These are phyloP conservation scores for Eucalyptus guilfoylei DNA, from an alignment of 345 rosid genomes.

Conservation along the genomic window DNA sequence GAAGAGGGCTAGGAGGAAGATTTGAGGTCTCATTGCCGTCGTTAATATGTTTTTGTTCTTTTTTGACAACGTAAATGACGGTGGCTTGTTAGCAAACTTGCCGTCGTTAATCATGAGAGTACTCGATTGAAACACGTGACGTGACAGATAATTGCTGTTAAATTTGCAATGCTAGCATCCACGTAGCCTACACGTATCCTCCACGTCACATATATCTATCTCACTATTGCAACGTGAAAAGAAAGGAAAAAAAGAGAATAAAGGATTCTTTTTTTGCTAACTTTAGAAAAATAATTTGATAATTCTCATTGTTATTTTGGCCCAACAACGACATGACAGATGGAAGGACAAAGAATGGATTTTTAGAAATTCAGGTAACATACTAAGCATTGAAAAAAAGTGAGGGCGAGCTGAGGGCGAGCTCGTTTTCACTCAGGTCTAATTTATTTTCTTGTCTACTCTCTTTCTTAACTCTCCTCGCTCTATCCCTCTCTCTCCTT, in stretches of 20 bases:
- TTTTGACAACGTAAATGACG: neutral
- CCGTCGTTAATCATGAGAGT: neutral
- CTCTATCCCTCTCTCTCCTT: too few relatives aligned
- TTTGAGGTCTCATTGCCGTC: neutral
- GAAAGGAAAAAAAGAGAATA: fast-evolving
- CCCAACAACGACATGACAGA: neutral
- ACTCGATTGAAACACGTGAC: neutral
- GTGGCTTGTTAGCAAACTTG: neutral
- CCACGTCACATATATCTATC: neutral
- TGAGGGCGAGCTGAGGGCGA: too few relatives aligned
- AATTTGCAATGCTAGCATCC: neutral
- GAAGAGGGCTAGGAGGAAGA: neutral
- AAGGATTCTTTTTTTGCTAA: neutral
- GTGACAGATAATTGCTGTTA: neutral
- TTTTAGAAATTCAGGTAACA: too few relatives aligned
- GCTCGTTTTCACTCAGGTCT: too few relatives aligned
- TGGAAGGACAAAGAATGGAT: too few relatives aligned
- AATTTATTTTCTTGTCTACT: too few relatives aligned
- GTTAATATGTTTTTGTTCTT: neutral
- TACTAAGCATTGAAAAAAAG: too few relatives aligned
- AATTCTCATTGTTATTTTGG: neutral
- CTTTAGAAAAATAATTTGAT: neutral
- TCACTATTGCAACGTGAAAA: neutral
- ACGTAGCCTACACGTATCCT: neutral
- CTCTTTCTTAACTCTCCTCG: too few relatives aligned